Base-by-base conservation (phyloP, 768 basidiomycete species). In the Trametes elegans region DNA sequence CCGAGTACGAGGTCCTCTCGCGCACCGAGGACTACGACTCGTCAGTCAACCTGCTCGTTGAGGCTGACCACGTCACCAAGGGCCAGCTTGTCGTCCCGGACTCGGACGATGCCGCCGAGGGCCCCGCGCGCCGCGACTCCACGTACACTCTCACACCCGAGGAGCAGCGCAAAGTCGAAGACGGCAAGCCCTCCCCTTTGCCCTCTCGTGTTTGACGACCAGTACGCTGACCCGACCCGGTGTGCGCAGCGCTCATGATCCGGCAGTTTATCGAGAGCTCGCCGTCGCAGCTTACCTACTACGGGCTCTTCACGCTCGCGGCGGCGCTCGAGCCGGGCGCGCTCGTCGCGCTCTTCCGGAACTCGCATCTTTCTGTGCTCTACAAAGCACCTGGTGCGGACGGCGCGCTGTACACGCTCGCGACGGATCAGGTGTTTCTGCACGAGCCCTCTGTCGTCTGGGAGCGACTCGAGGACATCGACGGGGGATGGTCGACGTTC, bases 381-480 rank as follows among this genome's bases (percentile, higher is more conserved):
- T 89, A 93, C 75, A 90, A 87, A 55, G 71, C 75, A 55, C 55
- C 31, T 0, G 64, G 65, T 5, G 60, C 58, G 18, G 69, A 74
- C 23, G 74, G 72, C 27, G 78, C 82, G 5, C 74, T 97, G 7
- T 95, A 91, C 68, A 82, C 83, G 1, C 85, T 97, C 57, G 91
- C 87, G 11, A 94, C 94, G 0, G 94, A 97, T 68, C 78, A 89
- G 35, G 82, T 85, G 16, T 93, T 97, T 68, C 71, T 85, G 2
- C 69, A 81, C 53, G 93, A 96, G 66, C 75, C 84, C 0, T 82
- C 82, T 16, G 82, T 96, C 23, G 87, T 94, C 3, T 97, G 94
- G 94, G 94, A 97, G 70, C 82, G 87, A 18, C 72, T 97, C 26
- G 90, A 90, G 62, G 94, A 96, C 64, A 79, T 94, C 27, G 93